Evolutionary conservation across 2,329 filamentous ascomycete genomes (phyloP).

Genomic region (Fusarium solani-melongenae): DNA sequence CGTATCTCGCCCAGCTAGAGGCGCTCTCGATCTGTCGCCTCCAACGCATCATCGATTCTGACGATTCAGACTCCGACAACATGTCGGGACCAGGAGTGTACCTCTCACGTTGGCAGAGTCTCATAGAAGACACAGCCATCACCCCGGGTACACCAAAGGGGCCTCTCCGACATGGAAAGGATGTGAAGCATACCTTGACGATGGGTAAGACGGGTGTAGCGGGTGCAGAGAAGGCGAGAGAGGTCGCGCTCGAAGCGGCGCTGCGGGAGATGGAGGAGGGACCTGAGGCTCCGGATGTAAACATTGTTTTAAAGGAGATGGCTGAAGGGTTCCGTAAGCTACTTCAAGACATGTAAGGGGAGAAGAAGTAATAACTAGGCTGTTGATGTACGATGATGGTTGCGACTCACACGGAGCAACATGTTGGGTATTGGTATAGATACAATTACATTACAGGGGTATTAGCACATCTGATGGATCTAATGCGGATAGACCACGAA

Average conservation of each 20-base stretch:
- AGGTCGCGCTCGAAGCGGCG: constrained; percentile 30
- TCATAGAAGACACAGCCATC: constrained; percentile 76
- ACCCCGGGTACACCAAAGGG: constrained; percentile 68
- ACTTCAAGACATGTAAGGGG: constrained; percentile 35
- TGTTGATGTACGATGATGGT: background rate
- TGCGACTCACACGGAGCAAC: background rate
- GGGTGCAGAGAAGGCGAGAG: constrained; percentile 40
- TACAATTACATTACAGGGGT: background rate
- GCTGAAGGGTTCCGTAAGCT: constrained; percentile 52
- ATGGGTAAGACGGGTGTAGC: constrained; percentile 57
- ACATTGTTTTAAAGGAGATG: constrained; percentile 54
- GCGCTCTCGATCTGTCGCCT: constrained; percentile 65
- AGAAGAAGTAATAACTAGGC: background rate
- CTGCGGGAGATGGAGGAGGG: constrained; percentile 47
- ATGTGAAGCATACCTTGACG: constrained; percentile 58
- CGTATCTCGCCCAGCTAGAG: constrained; percentile 68
- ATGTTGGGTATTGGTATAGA: background rate
- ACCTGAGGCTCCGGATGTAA: constrained; percentile 55
- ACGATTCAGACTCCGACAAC: constrained; percentile 44
- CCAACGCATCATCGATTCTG: constrained; percentile 63
- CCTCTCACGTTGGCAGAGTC: constrained; percentile 76
- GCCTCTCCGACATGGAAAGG: constrained; percentile 62
- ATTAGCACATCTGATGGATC: constrained; percentile 16
- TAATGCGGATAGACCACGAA: background rate
- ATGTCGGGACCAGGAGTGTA: constrained; percentile 77